Percentiles rank a stretch among this genome's conserved stretches.
Evolutionary conservation across 2,329 filamentous ascomycete species (phyloP).

Genomic region (Cytospora piceae): DNA sequence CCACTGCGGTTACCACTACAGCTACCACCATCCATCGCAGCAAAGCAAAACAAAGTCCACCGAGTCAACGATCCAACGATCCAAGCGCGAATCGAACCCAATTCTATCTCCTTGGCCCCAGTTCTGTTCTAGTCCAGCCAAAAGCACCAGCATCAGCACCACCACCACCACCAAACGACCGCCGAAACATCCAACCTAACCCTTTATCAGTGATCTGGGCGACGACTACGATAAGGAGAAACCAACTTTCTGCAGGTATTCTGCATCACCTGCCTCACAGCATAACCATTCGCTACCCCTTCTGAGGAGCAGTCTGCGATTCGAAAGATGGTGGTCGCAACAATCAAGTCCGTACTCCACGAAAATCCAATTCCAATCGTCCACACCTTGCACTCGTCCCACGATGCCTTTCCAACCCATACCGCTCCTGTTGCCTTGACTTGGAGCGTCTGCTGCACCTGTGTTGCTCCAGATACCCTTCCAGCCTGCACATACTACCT

Average conservation of each 20-base stretch:
- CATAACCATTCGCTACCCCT: slow-evolving; percentile 40
- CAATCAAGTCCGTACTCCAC: slow-evolving; percentile 60
- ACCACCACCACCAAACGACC: slow-evolving; percentile 10
- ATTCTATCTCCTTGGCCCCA: slow-evolving; percentile 13
- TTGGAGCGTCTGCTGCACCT: slow-evolving; percentile 12
- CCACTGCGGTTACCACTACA: slow-evolving; percentile 1
- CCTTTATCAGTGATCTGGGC: slow-evolving; percentile 26
- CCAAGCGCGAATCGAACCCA: slow-evolving; percentile 15
- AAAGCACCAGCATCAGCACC: slow-evolving; percentile 5
- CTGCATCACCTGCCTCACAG: slow-evolving; percentile 27
- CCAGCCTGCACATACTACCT: slow-evolving; percentile 19
- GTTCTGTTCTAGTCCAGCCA: neutral
- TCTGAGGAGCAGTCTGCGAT: slow-evolving; percentile 43
- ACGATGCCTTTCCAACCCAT: slow-evolving; percentile 17
- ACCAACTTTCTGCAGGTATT: slow-evolving; percentile 28
- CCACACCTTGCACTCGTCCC: slow-evolving; percentile 16
- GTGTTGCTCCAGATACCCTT: slow-evolving; percentile 17
- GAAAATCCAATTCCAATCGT: slow-evolving; percentile 20
- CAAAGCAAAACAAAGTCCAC: slow-evolving; percentile 12
- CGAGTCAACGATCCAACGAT: slow-evolving; percentile 4
- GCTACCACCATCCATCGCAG: slow-evolving; percentile 15
- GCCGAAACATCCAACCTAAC: slow-evolving; percentile 14
- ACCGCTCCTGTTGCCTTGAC: slow-evolving; percentile 11
- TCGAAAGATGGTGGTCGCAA: slow-evolving; percentile 64
- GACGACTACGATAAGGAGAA: slow-evolving; percentile 28